Evolutionary conservation across 1,139 yeast genomes (phyloP).

Genomic region (Blastobotrys illinoisensis): DNA sequence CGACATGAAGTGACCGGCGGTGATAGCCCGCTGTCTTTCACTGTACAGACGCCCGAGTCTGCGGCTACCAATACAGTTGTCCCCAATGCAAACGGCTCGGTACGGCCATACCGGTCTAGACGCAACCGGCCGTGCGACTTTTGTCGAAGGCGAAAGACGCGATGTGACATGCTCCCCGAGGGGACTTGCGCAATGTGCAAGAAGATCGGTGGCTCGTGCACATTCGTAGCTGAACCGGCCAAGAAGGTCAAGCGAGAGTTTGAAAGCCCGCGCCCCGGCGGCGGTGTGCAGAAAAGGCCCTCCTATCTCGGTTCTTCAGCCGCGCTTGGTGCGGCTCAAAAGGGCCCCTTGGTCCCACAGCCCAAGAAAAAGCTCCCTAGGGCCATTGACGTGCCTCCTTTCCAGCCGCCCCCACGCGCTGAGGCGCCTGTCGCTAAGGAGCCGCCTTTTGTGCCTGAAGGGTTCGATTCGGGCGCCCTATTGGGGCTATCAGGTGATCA

Average conservation of each 20-base stretch:
- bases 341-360: not conserved
- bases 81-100: slow-evolving; percentile 2
- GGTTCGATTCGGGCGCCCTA: slow-evolving; percentile 25
- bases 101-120: slow-evolving; percentile 16
- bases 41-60: not conserved
- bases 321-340: not conserved
- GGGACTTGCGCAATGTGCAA: slow-evolving; percentile 25
- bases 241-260: slow-evolving; percentile 15
- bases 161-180: slow-evolving; percentile 23
- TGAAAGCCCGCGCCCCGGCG: slow-evolving; percentile 8
- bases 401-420: slow-evolving; percentile 19
- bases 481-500: slow-evolving; percentile 34
- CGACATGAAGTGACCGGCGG: not conserved
- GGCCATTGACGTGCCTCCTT: slow-evolving; percentile 21
- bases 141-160: slow-evolving; percentile 26
- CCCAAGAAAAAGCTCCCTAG: slow-evolving; percentile 11
- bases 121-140: slow-evolving; percentile 26
- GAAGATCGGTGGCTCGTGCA: slow-evolving; percentile 20
- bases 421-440: slow-evolving; percentile 15
- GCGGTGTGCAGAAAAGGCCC: not conserved
- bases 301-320: not conserved
- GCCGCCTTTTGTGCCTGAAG: slow-evolving; percentile 26
- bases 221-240: slow-evolving; percentile 22
- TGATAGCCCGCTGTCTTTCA: not conserved
- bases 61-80: not conserved